Evolutionary conservation across 345 rosid species (phyloP).

Genomic region (Noccaea bulbosa): DNA sequence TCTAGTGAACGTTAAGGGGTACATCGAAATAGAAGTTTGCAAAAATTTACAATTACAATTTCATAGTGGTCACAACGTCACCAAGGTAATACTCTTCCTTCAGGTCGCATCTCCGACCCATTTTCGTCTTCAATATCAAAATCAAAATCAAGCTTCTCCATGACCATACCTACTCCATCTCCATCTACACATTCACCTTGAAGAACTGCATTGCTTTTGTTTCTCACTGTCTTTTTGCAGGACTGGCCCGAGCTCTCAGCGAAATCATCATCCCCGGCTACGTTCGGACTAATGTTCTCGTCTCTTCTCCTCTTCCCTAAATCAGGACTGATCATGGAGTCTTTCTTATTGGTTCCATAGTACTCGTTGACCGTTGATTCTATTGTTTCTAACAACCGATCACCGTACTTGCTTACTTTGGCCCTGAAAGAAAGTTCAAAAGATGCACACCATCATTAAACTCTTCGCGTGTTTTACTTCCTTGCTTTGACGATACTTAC

Average conservation of each 20-base stretch:
- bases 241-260: slow-evolving; percentile 67
- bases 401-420: slow-evolving; percentile 80
- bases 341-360: slow-evolving; percentile 54
- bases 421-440: slow-evolving; percentile 52
- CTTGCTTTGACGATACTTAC: slow-evolving; percentile 18
- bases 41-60: slow-evolving; percentile 15
- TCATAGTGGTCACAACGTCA: slow-evolving; percentile 32
- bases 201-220: slow-evolving; percentile 32
- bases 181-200: slow-evolving; percentile 20
- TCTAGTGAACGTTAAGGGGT: slow-evolving; percentile 6
- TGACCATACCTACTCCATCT: slow-evolving; percentile 35
- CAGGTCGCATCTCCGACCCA: slow-evolving; percentile 38
- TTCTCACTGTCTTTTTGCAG: slow-evolving; percentile 57
- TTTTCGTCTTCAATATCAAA: slow-evolving; percentile 34
- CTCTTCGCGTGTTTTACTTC: neutral
- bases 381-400: slow-evolving; percentile 77
- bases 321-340: slow-evolving; percentile 58
- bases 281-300: slow-evolving; percentile 43
- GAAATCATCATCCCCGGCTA: slow-evolving; percentile 58
- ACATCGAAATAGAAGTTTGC: slow-evolving; percentile 12
- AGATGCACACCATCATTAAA: slow-evolving; percentile 20
- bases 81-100: slow-evolving; percentile 48
- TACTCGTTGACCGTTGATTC: slow-evolving; percentile 68
- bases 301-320: slow-evolving; percentile 80
- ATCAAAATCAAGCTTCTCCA: slow-evolving; percentile 36